Evolutionary conservation across 148 eudicot genomes (phyloP), one percentile per base, ranked within the genome.

Genomic region (Rheum nobile): DNA sequence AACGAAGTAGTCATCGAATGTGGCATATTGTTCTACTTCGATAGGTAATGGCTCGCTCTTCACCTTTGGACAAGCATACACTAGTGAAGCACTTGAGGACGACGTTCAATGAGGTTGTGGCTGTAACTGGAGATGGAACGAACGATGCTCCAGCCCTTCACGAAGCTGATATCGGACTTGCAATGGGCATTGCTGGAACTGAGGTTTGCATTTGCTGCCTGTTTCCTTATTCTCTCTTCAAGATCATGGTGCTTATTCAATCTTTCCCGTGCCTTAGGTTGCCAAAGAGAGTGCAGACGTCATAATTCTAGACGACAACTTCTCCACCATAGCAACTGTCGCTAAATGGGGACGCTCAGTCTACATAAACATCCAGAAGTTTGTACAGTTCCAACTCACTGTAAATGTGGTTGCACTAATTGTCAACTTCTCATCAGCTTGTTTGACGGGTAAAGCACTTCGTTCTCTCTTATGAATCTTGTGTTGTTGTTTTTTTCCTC

Each of bases 311-410:
- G 98, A 95, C 46, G 98, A 95, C 76, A 95, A 95, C 72, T 95
- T 95, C 88, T 95, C 98, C 76, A 95, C 98, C 13, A 95, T 95
- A 73, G 97, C 90, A 42, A 91, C 98, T 0, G 98, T 95, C n/a
- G 98, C 98, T 44, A 95, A 86, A 88, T 95, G 98, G 98, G 98
- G 98, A 11, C 98, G 98, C 75, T 95, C 97, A 54, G 98, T 95
- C 72, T 91, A 90, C 77, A 79, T 88, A 55, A 95, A 95, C 84
- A 95, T 95, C 76, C 98, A 95, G 75, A 95, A 95, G 78, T 95
- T 95, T 70, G 98, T 95, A 73, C 97, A 95, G 82, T 95, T 95
- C 77, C 98, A 95, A 81, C 80, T 95, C 79, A 95, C 98, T 26
- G 98, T 95, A 43, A 95, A 95, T 80, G 86, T 95, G 55, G 98